phyloP scores from a whole-genome alignment of 2,329 filamentous ascomycete genomes.

The Diaporthe sp. region DNA sequence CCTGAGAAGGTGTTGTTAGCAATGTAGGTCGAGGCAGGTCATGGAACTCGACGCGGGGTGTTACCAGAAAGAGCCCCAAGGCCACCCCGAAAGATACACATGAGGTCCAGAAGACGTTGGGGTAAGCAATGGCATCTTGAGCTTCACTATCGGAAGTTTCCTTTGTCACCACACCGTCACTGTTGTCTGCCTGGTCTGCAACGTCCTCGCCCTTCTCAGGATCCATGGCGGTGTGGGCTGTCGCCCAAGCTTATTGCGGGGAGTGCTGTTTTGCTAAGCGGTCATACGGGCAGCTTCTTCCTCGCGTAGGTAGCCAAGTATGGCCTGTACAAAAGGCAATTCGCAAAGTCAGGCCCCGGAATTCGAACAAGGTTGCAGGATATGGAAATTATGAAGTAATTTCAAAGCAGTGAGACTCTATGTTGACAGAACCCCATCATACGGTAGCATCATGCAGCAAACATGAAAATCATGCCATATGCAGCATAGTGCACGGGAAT shows the following conservation, averaged over 20 bases:
- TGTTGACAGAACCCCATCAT: neutral
- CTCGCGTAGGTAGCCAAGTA: too few species aligned
- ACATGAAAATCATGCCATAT: neutral
- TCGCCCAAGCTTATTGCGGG: neutral
- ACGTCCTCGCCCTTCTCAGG: neutral
- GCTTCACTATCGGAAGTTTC: neutral
- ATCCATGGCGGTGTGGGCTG: neutral
- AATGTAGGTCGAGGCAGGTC: neutral
- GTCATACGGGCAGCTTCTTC: neutral
- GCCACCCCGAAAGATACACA: conserved; percentile 14
- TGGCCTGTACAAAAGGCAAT: neutral
- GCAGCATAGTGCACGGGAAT: neutral
- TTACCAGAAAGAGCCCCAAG: conserved; percentile 8
- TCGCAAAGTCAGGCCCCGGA: neutral
- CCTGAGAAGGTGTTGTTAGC: neutral
- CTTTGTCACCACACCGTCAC: neutral
- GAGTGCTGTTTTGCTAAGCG: neutral
- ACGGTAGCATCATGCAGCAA: too few species aligned
- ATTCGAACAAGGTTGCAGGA: neutral
- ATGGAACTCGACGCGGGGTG: rapidly evolving
- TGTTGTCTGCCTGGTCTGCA: neutral
- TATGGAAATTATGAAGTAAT: neutral
- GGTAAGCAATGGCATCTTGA: neutral
- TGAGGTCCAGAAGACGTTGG: conserved; percentile 15
- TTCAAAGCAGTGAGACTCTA: neutral